These are phyloP conservation scores for Clonostachys sp. DNA, from an alignment of 2,329 filamentous ascomycete genomes.

Conservation along the genomic window DNA sequence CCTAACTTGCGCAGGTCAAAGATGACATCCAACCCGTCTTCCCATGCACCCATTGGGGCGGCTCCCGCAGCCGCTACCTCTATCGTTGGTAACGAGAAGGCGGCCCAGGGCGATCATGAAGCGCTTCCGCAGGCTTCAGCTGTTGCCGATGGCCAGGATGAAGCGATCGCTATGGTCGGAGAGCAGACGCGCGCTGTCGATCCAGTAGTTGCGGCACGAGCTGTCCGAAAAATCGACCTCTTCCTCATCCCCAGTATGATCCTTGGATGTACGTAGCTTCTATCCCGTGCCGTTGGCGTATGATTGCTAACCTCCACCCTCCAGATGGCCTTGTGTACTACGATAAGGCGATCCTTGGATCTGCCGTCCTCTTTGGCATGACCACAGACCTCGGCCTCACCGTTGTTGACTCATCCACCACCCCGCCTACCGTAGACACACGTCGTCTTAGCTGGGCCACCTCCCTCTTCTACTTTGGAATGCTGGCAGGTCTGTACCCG, in stretches of 20 bases:
- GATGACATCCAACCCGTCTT: background rate
- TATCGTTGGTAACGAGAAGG: too few relatives aligned
- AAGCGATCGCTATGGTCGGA: slow-evolving; percentile 55
- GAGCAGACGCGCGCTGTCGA: slow-evolving; percentile 50
- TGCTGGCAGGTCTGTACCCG: slow-evolving; percentile 70
- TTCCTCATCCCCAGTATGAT: slow-evolving; percentile 67
- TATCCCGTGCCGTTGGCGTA: background rate
- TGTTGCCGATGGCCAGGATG: slow-evolving; percentile 24
- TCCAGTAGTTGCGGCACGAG: slow-evolving; percentile 45
- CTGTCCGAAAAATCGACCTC: slow-evolving; percentile 62
- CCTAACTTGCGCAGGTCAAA: background rate
- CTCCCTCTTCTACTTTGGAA: slow-evolving; percentile 76
- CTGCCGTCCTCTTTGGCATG: slow-evolving; percentile 72
- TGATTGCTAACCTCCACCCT: too few relatives aligned
- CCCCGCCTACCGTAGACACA: slow-evolving; percentile 57
- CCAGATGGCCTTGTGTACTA: slow-evolving; percentile 33
- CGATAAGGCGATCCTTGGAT: slow-evolving; percentile 66
- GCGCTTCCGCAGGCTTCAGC: too few relatives aligned
- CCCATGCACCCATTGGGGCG: too few relatives aligned
- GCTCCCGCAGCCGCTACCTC: too few relatives aligned
- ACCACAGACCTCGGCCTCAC: slow-evolving; percentile 60
- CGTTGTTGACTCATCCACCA: slow-evolving; percentile 37
- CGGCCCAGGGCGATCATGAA: too few relatives aligned
- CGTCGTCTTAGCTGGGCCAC: slow-evolving; percentile 71
- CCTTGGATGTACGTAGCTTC: slow-evolving; percentile 23